phyloP scores from a whole-genome alignment of 1,284 basidiomycete genomes.

The Paramarasmius palmivorus region DNA sequence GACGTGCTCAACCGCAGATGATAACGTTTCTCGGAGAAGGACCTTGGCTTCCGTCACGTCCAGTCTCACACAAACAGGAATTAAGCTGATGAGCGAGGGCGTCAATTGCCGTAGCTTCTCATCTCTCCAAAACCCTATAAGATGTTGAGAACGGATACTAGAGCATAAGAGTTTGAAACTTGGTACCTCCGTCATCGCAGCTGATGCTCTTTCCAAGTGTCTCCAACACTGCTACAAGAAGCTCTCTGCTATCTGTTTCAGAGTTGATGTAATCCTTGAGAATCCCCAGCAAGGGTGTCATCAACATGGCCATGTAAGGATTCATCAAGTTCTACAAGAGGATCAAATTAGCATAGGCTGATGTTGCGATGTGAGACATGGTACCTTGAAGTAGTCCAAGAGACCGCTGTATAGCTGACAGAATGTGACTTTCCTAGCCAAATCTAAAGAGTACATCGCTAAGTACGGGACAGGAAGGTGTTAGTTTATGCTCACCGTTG shows the following conservation, averaged over 20 bases:
- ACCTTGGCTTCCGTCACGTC: conserved; percentile 38
- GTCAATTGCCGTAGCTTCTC: conserved; percentile 70
- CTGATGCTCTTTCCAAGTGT: conserved; percentile 72
- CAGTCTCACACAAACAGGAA: conserved; percentile 48
- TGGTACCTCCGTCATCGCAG: conserved; percentile 81
- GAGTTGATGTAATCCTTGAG: conserved; percentile 51
- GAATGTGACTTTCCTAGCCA: conserved; percentile 65
- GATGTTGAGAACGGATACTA: conserved; percentile 3
- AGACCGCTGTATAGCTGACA: conserved; percentile 72
- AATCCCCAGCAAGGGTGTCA: conserved; percentile 69
- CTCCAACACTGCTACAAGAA: conserved; percentile 72
- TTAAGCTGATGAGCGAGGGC: conserved; percentile 63
- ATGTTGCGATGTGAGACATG: conserved; percentile 13
- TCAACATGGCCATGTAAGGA: conserved; percentile 83
- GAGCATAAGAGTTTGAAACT: not conserved
- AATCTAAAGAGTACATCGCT: conserved; percentile 17
- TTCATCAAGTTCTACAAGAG: conserved; percentile 74
- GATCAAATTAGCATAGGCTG: conserved; percentile 10
- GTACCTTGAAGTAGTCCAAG: conserved; percentile 84
- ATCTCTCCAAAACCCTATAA: conserved; percentile 84
- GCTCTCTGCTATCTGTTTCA: conserved; percentile 29
- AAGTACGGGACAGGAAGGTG: not conserved
- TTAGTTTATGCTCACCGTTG: conserved; percentile 42
- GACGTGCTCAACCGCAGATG: conserved; percentile 54
- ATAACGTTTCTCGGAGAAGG: conserved; percentile 48